A percentile compares a stretch with the other conserved stretches of the same genome.
phyloP scores from a whole-genome alignment of 805 yeast species.

The Sugiyamaella qingdaonensis region DNA sequence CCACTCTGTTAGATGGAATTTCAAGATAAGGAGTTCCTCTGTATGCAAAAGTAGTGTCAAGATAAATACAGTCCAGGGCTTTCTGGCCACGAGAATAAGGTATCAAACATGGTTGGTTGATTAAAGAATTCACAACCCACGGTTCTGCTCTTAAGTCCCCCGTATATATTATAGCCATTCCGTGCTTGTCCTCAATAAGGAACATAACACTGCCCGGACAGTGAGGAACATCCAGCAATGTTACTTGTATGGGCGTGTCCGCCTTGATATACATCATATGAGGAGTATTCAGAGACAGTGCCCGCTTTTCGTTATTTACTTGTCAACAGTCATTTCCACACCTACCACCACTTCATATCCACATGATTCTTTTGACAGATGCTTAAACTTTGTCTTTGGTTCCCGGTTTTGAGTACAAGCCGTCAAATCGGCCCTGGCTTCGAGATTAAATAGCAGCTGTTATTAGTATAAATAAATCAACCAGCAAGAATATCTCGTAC shows the following conservation, averaged over 20 bases:
- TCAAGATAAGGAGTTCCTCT: conserved; percentile 48
- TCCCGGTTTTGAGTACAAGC: background rate
- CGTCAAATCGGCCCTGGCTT: background rate
- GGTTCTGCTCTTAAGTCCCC: conserved; percentile 57
- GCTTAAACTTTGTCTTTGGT: conserved; percentile 9
- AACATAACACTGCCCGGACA: conserved; percentile 60
- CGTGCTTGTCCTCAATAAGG: conserved; percentile 36
- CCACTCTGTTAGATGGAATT: conserved; percentile 41
- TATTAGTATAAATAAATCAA: background rate
- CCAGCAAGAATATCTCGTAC: background rate
- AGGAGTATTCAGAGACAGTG: conserved; percentile 22
- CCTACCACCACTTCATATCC: conserved; percentile 11
- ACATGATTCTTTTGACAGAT: conserved; percentile 11
- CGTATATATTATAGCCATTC: conserved; percentile 43
- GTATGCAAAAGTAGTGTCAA: conserved; percentile 52
- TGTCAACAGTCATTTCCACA: background rate
- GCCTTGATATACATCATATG: conserved; percentile 20
- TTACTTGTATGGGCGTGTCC: conserved; percentile 31
- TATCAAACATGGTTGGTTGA: conserved; percentile 37
- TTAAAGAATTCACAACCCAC: conserved; percentile 45
- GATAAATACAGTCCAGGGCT: conserved; percentile 43
- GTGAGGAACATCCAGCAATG: conserved; percentile 47
- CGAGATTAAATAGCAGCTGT: conserved; percentile 10
- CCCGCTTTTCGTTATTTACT: background rate
- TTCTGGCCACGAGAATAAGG: conserved; percentile 38